Evolutionary conservation across 495 filamentous ascomycete species (phyloP), one percentile per base, ranked within the genome.

Genomic region (Extremus antarcticus): DNA sequence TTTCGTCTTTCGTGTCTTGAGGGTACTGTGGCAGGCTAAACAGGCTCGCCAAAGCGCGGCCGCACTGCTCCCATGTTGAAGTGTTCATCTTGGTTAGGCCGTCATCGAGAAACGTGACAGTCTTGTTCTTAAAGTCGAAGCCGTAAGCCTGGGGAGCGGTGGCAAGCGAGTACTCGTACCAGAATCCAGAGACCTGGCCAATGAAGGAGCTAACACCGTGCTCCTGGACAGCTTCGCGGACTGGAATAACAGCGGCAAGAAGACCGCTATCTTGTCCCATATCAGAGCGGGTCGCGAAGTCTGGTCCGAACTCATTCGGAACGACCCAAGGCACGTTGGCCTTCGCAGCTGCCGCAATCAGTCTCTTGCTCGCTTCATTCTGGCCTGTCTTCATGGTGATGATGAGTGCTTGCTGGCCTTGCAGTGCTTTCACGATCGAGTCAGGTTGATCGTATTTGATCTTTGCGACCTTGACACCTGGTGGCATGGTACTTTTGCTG

Each of bases 251-350:
- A 9, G 41, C 41, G 7, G 41, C 8, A 7, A 45, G 41, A n/a
- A 45, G 19, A 7, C 15, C 19, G 41, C 7, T 45, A 3, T 45
- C 41, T 3, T 48, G 23, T 3, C 21, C 46, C 46, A 48, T 48
- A 2, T 48, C 21, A 3, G 24, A 10, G 9, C 17, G 10, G 7
- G 21, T 20, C 0, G 38, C 35, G 22, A 35, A 7, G 46, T 58
- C 56, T 8, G 56, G 43, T 0, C 4, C 7, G 20, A 25, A 61
- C 16, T 72, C 73, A 65, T 84, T 85, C n/a, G 85, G 83, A 25
- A 86, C 60, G 49, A 87, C 64, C 68, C 78, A 85, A 0, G 64
- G 67, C 0, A 87, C 78, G 2, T 75, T 75, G 1, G 85, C 83
- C 41, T 76, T 69, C 2, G 72, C 78, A 1, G 85, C 85, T 0